Evolutionary conservation across 495 filamentous ascomycete species (phyloP).

Genomic region (Daldinia grandis): DNA sequence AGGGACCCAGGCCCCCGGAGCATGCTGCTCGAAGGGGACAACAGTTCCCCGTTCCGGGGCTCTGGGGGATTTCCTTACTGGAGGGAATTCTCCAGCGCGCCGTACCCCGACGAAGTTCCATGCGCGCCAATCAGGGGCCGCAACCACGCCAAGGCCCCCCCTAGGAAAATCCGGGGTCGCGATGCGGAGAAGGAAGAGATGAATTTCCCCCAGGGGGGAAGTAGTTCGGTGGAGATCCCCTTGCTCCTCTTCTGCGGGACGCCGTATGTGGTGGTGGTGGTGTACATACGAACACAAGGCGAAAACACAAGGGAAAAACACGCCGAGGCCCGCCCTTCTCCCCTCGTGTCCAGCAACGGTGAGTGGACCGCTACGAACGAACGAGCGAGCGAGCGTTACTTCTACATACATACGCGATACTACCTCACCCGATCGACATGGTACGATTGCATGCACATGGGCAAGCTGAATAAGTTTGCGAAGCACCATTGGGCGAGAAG

Average conservation of each 20-base stretch:
- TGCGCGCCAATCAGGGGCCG: constrained; percentile 31
- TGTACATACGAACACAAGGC: not conserved
- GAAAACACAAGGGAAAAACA: too few relatives aligned
- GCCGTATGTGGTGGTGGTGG: not conserved
- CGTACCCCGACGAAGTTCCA: not conserved
- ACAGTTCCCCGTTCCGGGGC: constrained; percentile 6
- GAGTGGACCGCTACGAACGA: not conserved
- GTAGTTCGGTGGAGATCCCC: not conserved
- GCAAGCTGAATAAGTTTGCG: not conserved
- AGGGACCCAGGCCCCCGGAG: constrained; percentile 12
- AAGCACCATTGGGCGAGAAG: constrained; percentile 6
- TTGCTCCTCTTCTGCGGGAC: not conserved
- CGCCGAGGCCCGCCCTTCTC: too few relatives aligned
- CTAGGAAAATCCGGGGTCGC: not conserved
- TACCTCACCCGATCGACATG: not conserved
- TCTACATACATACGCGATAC: not conserved
- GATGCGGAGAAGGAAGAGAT: constrained; percentile 23
- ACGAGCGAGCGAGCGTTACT: too few relatives aligned
- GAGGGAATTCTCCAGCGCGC: constrained; percentile 19
- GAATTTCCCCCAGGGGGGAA: not conserved
- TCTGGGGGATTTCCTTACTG: constrained; percentile 10
- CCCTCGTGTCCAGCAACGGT: not conserved
- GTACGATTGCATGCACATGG: not conserved
- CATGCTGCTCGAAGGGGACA: constrained; percentile 12
- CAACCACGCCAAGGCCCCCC: not conserved